Evolutionary conservation across 75 land plant species (phyloP), one percentile per base, ranked within the genome.

Genomic region (Larix kaempferi): DNA sequence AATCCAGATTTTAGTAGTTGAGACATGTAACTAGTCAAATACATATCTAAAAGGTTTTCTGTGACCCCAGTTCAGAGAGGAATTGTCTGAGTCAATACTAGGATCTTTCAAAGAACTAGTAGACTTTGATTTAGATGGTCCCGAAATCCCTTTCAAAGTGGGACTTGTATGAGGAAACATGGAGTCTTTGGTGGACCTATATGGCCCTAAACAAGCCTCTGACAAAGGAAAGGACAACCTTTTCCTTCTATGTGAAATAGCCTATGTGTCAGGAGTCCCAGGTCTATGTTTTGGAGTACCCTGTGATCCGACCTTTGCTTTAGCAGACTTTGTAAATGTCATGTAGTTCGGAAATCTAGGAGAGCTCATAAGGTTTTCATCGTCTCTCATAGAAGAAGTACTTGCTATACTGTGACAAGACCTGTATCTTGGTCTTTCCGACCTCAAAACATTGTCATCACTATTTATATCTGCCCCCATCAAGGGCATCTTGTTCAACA

Each of bases 311-410:
- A 74, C 74, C 57, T 79, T 92, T 56, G 92, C 92, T 64, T 86
- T 89, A 41, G 94, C 82, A 2, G 92, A 92, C 75, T 84, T 78
- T 12, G 92, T 92, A 4, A 87, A 77, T 16, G 87, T 87, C 94
- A 92, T 92, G 82, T 89, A 92, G 35, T 81, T 81, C 2, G 93
- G 91, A 14, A 87, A 56, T 15, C 29, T 78, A 3, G 93, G 88
- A 79, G 86, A 92, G 87, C 91, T 92, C 19, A 77, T 84, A 69
- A 90, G 78, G 85, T 95, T 95, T 49, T 90, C 95, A 60, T 89
- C 89, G 49, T 92, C 94, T 22, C 78, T 86, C 19, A 83, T 22
- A 13, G 80, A 41, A 26, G 84, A 73, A 16, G 80, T 73, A 59
- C 80, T 72, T 15, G 72, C 59, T 75, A 78, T 73, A 75, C 74